Conservation (phyloP, 441 rosid genomes). For the Jatropha podagrica region DNA sequence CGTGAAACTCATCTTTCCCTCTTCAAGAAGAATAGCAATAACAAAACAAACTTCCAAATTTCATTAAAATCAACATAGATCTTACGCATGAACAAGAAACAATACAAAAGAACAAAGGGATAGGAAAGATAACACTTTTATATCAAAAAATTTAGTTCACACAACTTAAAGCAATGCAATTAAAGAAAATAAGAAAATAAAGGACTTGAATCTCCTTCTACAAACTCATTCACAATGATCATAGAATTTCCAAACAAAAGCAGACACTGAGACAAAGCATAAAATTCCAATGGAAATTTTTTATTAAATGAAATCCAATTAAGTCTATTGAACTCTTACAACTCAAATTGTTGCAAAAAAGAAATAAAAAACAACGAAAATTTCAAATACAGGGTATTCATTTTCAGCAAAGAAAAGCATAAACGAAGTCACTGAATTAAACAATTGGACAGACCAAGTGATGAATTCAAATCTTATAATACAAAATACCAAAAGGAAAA, state of each 20-base stretch:
- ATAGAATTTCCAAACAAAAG: not conserved
- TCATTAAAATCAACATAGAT: not conserved
- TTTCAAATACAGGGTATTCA: not conserved
- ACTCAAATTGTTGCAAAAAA: not conserved
- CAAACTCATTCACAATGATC: not conserved
- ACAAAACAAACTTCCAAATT: not conserved
- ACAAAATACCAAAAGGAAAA: not conserved
- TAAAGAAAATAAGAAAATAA: not conserved
- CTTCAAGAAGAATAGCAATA: not conserved
- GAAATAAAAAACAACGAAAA: not conserved
- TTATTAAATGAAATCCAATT: not conserved
- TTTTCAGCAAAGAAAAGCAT: constrained; percentile 7
- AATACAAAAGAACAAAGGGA: not conserved
- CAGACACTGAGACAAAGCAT: not conserved
- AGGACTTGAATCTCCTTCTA: not conserved
- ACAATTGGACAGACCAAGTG: not conserved
- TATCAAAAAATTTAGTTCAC: not conserved
- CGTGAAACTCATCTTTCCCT: not conserved
- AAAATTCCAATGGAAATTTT: not conserved
- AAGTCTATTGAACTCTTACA: not conserved
- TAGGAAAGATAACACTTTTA: not conserved
- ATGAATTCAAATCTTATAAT: not conserved
- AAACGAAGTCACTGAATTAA: not conserved
- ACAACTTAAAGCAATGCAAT: not conserved
- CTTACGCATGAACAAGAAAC: not conserved